These are phyloP conservation scores for Venustampulla echinocandica DNA, from an alignment of 495 filamentous ascomycete genomes.

Conservation along the genomic window DNA sequence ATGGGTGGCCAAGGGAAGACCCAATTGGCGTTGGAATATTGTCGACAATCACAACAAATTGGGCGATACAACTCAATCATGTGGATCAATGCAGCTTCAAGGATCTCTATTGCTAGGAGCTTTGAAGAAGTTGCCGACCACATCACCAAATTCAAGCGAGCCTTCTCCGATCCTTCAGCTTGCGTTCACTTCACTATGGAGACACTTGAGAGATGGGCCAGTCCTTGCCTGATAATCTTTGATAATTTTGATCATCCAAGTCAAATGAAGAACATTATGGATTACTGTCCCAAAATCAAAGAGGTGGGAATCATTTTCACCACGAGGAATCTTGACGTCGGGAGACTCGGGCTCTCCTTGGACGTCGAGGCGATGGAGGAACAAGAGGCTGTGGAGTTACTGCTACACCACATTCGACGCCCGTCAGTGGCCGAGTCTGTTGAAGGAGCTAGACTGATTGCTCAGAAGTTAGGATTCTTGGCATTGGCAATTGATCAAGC, in stretches of 20 bases:
- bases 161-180: background rate
- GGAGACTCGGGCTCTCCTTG: conserved; percentile 3
- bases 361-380: conserved; percentile 7
- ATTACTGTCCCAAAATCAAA: conserved; percentile 13
- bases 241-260: conserved; percentile 29
- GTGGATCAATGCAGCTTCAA: conserved; percentile 26
- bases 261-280: conserved; percentile 4
- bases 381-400: conserved; percentile 22
- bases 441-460: conserved; percentile 11
- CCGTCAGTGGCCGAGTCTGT: background rate
- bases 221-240: conserved; percentile 25
- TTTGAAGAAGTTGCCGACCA: conserved; percentile 3
- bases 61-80: conserved; percentile 21
- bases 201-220: conserved; percentile 12
- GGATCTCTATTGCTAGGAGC: conserved; percentile 6
- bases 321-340: conserved; percentile 11
- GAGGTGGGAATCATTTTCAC: conserved; percentile 22
- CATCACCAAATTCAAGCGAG: background rate
- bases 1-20: conserved; percentile 31
- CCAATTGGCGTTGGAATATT: conserved; percentile 28
- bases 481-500: conserved; percentile 28
- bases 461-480: conserved; percentile 20
- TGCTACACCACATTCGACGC: conserved; percentile 10
- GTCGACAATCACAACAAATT: conserved; percentile 8
- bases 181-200: conserved; percentile 19